Percentiles rank a stretch among this genome's conserved stretches.
Conservation (phyloP, 345 rosid genomes). For the Geranium rotundifolium region DNA sequence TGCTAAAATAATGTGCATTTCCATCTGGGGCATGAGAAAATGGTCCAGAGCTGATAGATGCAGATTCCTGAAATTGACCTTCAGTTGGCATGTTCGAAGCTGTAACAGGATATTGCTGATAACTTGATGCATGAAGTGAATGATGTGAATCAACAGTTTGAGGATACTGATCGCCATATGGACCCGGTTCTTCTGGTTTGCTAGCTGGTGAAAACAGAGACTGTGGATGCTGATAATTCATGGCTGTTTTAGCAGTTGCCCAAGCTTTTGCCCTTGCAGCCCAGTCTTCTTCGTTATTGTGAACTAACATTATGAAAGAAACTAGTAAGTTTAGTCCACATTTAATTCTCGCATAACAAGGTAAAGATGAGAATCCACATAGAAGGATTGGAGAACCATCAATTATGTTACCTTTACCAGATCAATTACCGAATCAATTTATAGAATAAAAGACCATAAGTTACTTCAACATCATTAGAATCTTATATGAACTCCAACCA, state of each 20-base stretch:
- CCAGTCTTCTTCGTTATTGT: slow-evolving; percentile 69
- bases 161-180: slow-evolving; percentile 37
- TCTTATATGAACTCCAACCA: too few relatives aligned
- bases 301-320: slow-evolving; percentile 26
- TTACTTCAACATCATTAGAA: too few relatives aligned
- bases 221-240: slow-evolving; percentile 44
- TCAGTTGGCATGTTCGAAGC: slow-evolving; percentile 27
- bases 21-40: slow-evolving; percentile 41
- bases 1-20: slow-evolving; percentile 22
- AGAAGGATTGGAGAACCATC: too few relatives aligned
- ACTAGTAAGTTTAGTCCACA: background rate
- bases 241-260: slow-evolving; percentile 56
- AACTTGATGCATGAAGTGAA: slow-evolving; percentile 25
- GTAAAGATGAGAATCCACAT: too few relatives aligned
- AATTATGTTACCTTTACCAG: too few relatives aligned
- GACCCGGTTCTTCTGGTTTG: slow-evolving; percentile 42
- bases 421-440: too few relatives aligned
- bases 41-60: slow-evolving; percentile 24
- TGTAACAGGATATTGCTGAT: slow-evolving; percentile 52
- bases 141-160: slow-evolving; percentile 39
- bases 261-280: slow-evolving; percentile 94
- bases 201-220: slow-evolving; percentile 30
- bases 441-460: too few relatives aligned
- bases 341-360: background rate
- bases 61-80: slow-evolving; percentile 31